A percentile compares a stretch with the other conserved stretches of the same genome.
phyloP scores from a whole-genome alignment of 129 eudicot species.

The Flaveria brownii region DNA sequence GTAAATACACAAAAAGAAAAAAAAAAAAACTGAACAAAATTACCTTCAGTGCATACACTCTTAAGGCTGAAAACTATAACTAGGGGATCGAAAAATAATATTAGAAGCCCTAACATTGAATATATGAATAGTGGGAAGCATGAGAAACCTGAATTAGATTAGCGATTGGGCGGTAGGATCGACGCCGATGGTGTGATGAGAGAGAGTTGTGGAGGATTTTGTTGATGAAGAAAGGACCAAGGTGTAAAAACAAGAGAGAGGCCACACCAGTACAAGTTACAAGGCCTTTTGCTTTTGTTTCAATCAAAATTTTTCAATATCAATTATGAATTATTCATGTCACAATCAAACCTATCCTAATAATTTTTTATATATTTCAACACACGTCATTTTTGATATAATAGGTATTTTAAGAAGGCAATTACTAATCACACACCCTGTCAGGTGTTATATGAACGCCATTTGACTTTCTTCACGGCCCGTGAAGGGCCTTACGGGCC shows the following conservation, averaged over 20 bases:
- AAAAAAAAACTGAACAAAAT: too few relatives aligned
- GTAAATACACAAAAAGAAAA: too few relatives aligned
- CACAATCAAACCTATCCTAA: too few relatives aligned
- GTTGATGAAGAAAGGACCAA: slow-evolving; percentile 1
- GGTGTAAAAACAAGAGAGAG: not conserved
- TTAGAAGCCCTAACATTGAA: not conserved
- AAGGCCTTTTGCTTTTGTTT: not conserved
- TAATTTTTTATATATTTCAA: too few relatives aligned
- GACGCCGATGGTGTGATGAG: not conserved
- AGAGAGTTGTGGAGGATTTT: not conserved
- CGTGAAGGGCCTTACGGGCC: too few relatives aligned
- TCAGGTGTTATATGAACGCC: too few relatives aligned
- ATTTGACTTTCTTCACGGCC: too few relatives aligned
- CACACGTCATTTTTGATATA: too few relatives aligned
- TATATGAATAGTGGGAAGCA: not conserved
- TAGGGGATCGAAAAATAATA: not conserved
- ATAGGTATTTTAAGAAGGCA: too few relatives aligned
- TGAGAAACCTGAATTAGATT: not conserved
- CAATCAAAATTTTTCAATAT: not conserved
- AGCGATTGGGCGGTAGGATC: not conserved
- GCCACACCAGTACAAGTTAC: not conserved
- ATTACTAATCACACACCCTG: too few relatives aligned
- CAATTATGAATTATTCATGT: not conserved
- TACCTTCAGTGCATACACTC: not conserved
- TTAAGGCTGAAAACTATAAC: not conserved